Base-by-base conservation (phyloP, 805 yeast species). In the Brettanomyces nanus region DNA sequence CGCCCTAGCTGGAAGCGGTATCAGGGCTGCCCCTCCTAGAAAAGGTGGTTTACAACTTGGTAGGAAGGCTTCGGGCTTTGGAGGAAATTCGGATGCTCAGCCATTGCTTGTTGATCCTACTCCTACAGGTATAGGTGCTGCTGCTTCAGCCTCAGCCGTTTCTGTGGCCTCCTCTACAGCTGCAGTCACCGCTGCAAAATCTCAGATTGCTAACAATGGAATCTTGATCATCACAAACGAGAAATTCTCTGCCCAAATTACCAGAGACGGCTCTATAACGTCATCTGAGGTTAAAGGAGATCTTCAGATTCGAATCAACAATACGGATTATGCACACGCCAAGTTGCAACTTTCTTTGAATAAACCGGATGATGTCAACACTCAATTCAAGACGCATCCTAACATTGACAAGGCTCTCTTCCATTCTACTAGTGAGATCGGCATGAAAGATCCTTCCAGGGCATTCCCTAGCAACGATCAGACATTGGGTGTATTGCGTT, bases 331-430 rank as follows among this genome's bases (percentile, higher is more conserved):
- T 46, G 77, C 94, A 11, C 73, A 71, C 48, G 73, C 86, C 39
- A 75, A 73, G 54, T 69, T 92, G 42, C 54, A 72, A 44, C 64
- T 89, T 46, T 59, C 65, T 30, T 68, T 77, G 30, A 66, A 62
- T 18, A 70, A 71, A 22, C 62, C 66, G 30, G 61, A 70, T 13
- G 59, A 67, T 28, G 75, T 65, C 45, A 35, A 39, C 17, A 66
- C 77, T 33, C 87, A 81, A 54, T 92, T 75, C 67, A 89, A 89
- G 61, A 87, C 97, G 13, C 96, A 92, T 66, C 98, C 98, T 45
- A 89, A 90, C 57, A 94, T 92, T 47, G 97, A 92, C 63, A 80
- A 84, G 53, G 65, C 64, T 30, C 60, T 75, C 53, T 92, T 90
- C 59, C 68, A 71, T 32, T 56, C 71, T 11, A 59, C 66, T 13